These are phyloP conservation scores for Ogataea dorogensis DNA, from an alignment of 805 yeast genomes.

Conservation along the genomic window DNA sequence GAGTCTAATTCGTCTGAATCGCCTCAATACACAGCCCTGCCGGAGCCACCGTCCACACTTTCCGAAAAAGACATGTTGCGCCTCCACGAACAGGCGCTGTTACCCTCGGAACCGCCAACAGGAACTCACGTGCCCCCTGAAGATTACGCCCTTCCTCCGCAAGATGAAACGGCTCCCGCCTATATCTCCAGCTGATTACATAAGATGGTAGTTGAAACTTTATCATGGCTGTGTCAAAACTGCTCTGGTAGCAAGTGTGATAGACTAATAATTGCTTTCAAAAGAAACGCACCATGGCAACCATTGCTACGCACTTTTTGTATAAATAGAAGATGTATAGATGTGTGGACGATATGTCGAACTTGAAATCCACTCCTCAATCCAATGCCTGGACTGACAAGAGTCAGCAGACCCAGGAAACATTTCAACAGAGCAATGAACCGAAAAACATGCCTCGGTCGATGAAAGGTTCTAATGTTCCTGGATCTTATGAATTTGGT, in stretches of 20 bases:
- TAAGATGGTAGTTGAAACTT: no score
- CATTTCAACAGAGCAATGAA: background rate
- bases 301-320: constrained; percentile 6
- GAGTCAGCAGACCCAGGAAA: background rate
- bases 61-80: constrained; percentile 60
- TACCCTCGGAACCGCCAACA: constrained; percentile 56
- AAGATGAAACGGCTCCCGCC: background rate
- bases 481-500: constrained; percentile 13
- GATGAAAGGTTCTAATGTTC: constrained; percentile 6
- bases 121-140: constrained; percentile 3
- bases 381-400: constrained; percentile 1
- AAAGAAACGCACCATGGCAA: constrained; percentile 9
- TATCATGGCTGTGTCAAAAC: constrained; percentile 7
- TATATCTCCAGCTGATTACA: background rate
- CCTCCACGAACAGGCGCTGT: constrained; percentile 53
- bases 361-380: constrained; percentile 7
- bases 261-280: constrained; percentile 3
- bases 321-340: constrained; percentile 7
- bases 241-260: constrained; percentile 7
- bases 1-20: constrained; percentile 4
- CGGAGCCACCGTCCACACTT: constrained; percentile 21
- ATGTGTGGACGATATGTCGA: constrained; percentile 6
- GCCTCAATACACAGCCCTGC: constrained; percentile 12
- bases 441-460: constrained; percentile 7
- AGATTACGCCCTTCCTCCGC: constrained; percentile 16